phyloP scores from a whole-genome alignment of 163 green algal genomes.

The Coccomyxa subellipsoidea region DNA sequence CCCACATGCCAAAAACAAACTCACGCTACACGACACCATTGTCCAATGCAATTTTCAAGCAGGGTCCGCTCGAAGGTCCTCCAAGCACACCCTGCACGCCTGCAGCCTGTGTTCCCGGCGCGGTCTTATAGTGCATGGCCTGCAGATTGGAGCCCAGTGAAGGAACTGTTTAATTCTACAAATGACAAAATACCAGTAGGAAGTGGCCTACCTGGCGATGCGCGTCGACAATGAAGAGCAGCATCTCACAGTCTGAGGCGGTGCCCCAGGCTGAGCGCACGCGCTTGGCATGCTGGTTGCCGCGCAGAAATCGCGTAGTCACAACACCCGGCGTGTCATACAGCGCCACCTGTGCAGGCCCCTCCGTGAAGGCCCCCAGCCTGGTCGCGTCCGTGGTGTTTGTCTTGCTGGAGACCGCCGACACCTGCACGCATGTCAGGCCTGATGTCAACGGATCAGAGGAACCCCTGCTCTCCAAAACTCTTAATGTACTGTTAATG shows the following conservation, averaged over 20 bases:
- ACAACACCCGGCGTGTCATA: constrained; percentile 72
- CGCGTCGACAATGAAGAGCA: constrained; percentile 49
- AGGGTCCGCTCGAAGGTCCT: background rate
- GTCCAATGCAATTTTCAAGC: no score
- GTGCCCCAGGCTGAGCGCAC: constrained; percentile 55
- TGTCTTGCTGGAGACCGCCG: constrained; percentile 73
- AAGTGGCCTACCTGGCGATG: constrained; percentile 28
- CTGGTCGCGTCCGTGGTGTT: constrained; percentile 65
- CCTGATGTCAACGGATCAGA: background rate
- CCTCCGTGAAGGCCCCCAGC: constrained; percentile 59
- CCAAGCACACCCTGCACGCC: background rate
- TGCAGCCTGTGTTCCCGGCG: no score
- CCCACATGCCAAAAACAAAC: no score
- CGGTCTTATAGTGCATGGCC: background rate
- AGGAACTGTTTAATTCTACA: background rate
- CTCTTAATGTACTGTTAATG: background rate
- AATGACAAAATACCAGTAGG: background rate
- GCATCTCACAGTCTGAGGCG: constrained; percentile 38
- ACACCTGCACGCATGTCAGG: constrained; percentile 39
- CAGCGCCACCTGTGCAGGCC: constrained; percentile 49
- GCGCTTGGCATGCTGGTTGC: constrained; percentile 34
- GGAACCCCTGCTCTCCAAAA: background rate
- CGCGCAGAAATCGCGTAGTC: constrained; percentile 23
- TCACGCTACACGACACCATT: background rate
- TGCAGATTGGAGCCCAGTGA: background rate